phyloP scores from a whole-genome alignment of 2,329 filamentous ascomycete genomes.

The Scolecobasidium constrictum region DNA sequence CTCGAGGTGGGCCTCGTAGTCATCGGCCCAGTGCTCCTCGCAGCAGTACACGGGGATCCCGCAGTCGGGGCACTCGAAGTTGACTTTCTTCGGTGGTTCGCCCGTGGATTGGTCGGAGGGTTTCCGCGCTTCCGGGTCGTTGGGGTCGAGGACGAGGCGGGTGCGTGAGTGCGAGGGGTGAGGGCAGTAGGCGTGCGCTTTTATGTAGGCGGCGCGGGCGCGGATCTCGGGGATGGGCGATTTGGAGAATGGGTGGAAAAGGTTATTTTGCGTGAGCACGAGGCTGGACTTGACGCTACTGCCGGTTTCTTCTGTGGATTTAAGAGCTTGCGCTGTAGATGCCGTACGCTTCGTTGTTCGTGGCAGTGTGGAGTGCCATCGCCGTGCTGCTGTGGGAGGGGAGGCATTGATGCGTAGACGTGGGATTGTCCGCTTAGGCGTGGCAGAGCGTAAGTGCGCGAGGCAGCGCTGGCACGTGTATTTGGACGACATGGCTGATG shows the following conservation, averaged over 20 bases:
- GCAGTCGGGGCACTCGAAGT: constrained; percentile 94
- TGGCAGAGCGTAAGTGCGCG: neutral
- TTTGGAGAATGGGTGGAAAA: constrained; percentile 85
- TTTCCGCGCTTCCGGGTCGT: constrained; percentile 53
- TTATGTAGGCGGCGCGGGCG: constrained; percentile 79
- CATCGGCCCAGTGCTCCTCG: constrained; percentile 89
- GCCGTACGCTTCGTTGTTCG: neutral
- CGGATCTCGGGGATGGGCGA: constrained; percentile 86
- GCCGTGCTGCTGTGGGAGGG: neutral
- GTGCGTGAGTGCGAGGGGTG: constrained; percentile 79
- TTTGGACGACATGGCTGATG: constrained; percentile 8
- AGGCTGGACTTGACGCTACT: neutral
- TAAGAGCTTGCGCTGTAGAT: neutral
- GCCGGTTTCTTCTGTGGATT: neutral
- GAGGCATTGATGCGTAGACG: neutral
- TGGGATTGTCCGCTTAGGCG: neutral
- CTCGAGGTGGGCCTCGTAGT: constrained; percentile 86
- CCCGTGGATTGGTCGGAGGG: constrained; percentile 38
- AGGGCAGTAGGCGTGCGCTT: constrained; percentile 85
- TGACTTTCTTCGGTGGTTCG: constrained; percentile 63
- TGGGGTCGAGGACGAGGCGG: constrained; percentile 52
- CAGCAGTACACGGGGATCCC: constrained; percentile 89
- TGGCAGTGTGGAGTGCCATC: constrained; percentile 5
- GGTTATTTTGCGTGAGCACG: constrained; percentile 50
- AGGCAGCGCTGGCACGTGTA: constrained; percentile 9